Base-by-base conservation (phyloP, 164 flowering plant genomes). In the Aristolochia fimbriata region DNA sequence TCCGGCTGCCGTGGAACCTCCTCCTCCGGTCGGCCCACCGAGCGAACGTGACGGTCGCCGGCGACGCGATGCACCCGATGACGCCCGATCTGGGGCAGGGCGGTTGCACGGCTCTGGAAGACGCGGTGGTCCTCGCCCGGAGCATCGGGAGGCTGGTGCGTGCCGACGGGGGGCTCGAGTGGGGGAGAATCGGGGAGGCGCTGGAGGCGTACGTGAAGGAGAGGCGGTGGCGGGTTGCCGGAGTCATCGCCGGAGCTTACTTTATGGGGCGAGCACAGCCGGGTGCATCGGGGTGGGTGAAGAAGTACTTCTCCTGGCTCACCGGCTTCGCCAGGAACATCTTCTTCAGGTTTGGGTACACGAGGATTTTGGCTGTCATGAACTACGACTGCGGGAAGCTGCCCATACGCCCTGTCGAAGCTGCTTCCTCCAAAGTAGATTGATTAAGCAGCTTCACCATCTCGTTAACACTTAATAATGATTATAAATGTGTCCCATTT, bases 61-160 rank as follows among this genome's bases (percentile, higher is more conserved):
- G 79, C 0, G 84, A 80, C 21, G 80, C 84, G 4, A 73, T 81
- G 82, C 82, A 81, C 70, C 80, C 79, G 0, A 81, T 78, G 82
- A 73, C 78, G 0, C 82, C 80, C 1, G 79, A 81, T 47, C 59
- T 78, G 0, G 85, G 65, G 25, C 85, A 76, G 61, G 80, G 80
- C 3, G 85, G 74, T 8, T 69, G 80, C 55, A 5, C 65, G 0
- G 74, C 80, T 2, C 63, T 80, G 6, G 82, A 80, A 30, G 82
- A 80, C 23, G 78, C 79, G 0, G 80, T 81, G 1, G 70, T 73
- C 22, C 62, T 76, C 1, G 77, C 73, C 16, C 55, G 76, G 20
- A 72, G 68, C 65, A 58, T 81, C 0, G 85, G 79, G 0, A 17
- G 50, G 4, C 62, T 67, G 0, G n/a, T 61, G 4, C 52, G 52